Evolutionary conservation across 2,329 filamentous ascomycete genomes (phyloP), one percentile per base, ranked within the genome.

Genomic region (Epichloe amarillans): DNA sequence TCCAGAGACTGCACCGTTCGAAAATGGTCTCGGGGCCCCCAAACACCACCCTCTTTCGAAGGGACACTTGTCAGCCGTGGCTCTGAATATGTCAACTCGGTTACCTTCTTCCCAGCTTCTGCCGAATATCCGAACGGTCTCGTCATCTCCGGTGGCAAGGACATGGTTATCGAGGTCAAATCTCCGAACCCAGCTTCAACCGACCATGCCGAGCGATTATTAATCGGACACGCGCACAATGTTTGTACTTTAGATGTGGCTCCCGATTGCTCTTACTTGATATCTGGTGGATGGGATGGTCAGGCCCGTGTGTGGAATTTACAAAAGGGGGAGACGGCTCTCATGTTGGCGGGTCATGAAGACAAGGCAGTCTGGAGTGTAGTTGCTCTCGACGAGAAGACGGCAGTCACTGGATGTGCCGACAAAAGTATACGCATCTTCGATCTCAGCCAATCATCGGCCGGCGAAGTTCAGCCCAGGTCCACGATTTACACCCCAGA

Each of bases 261-360:
- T 47, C 78, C 84, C 1, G 77, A 82, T 53, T 84, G 83, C 2
- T 78, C 72, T 44, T 87, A 82, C 64, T 75, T 97, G 40, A 83
- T 96, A 45, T 97, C 91, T 57, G 93, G 91, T 35, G 87, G 90
- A 60, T 98, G 93, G 93, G 93, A 98, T 66, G 80, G 80, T 33
- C 85, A 89, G 56, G 90, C 88, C 30, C 83, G 88, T 50, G 71
- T 97, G 49, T 98, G 93, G 93, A 77, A 76, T 55, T 72, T 93
- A n/a, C 79, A 80, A 40, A 89, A 84, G 57, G 96, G 91, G 87
- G 88, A 94, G 62, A 79, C 79, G 10, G 79, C 86, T 56, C 69
- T 82, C 12, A 63, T 84, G 45, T 73, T 98, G 17, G 70, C 79
- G 44, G 89, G 88, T 5, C 89, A 96, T 61, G 79, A 84, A 50